These are phyloP conservation scores for Dispira simplex DNA, from an alignment of 192 early-diverging fungal species.

Conservation along the genomic window DNA sequence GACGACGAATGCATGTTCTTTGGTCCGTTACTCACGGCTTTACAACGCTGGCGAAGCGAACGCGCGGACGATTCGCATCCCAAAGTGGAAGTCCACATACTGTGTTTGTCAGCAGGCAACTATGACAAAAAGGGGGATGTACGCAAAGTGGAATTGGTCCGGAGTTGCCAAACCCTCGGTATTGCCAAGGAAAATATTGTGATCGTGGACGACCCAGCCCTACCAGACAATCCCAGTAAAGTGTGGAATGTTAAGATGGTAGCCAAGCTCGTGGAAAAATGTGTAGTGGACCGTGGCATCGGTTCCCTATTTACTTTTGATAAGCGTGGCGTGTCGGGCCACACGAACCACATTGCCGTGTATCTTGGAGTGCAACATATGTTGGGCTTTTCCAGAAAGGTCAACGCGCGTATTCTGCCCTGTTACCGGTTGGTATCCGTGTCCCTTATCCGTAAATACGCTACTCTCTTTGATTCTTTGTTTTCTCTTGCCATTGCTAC, in stretches of 20 bases:
- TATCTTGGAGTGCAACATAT: constrained; percentile 53
- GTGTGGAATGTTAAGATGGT: constrained; percentile 46
- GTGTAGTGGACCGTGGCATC: constrained; percentile 38
- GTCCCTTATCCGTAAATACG: constrained; percentile 37
- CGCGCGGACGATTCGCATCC: constrained; percentile 15
- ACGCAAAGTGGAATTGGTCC: constrained; percentile 27
- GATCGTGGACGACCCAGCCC: constrained; percentile 26
- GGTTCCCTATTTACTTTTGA: constrained; percentile 78
- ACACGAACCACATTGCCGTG: constrained; percentile 73
- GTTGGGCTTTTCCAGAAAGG: constrained; percentile 28
- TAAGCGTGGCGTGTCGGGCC: constrained; percentile 70
- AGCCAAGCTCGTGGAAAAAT: constrained; percentile 37
- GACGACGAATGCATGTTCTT: constrained; percentile 99
- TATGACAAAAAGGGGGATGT: constrained; percentile 23
- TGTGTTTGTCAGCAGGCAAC: constrained; percentile 78
- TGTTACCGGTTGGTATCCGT: constrained; percentile 37
- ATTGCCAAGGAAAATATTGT: constrained; percentile 29
- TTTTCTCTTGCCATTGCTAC: constrained; percentile 17
- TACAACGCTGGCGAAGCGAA: constrained; percentile 15
- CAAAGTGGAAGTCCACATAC: constrained; percentile 42
- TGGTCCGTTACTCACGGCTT: constrained; percentile 49
- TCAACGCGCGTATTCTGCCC: constrained; percentile 27
- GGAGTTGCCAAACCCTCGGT: constrained; percentile 20
- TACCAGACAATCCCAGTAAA: constrained; percentile 51
- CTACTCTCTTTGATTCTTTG: constrained; percentile 32